phyloP scores from a whole-genome alignment of 805 yeast species.

The Kregervanrija fluxuum region DNA sequence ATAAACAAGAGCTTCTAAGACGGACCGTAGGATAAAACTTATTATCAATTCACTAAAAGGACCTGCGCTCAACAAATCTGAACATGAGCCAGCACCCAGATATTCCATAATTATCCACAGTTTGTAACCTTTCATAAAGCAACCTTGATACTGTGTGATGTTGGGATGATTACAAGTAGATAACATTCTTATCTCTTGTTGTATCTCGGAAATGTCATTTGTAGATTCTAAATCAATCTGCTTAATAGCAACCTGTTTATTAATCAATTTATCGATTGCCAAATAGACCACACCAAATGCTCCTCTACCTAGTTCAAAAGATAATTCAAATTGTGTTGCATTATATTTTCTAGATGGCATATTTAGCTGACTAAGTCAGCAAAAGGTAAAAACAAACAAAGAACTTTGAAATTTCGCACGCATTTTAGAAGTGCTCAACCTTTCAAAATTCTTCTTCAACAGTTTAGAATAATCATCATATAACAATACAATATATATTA shows the following conservation, averaged over 20 bases:
- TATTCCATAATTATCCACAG: conserved; percentile 79
- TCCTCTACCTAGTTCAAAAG: conserved; percentile 63
- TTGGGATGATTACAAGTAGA: conserved; percentile 58
- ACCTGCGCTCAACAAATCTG: conserved; percentile 54
- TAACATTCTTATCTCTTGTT: conserved; percentile 61
- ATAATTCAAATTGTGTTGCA: conserved; percentile 40
- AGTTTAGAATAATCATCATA: too few relatives aligned
- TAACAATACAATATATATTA: too few relatives aligned
- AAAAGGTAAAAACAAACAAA: background rate
- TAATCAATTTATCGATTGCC: conserved; percentile 41
- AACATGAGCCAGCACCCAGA: conserved; percentile 71
- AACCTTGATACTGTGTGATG: conserved; percentile 64
- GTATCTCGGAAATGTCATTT: conserved; percentile 68
- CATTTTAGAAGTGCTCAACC: too few relatives aligned
- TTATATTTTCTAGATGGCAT: conserved; percentile 8
- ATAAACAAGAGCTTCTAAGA: conserved; percentile 55
- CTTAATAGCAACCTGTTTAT: conserved; percentile 48
- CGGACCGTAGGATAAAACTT: conserved; percentile 45
- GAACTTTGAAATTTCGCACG: too few relatives aligned
- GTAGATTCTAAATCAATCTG: conserved; percentile 66
- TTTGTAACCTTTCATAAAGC: conserved; percentile 61
- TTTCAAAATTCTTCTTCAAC: too few relatives aligned
- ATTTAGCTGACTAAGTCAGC: background rate
- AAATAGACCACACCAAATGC: conserved; percentile 73
- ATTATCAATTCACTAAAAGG: conserved; percentile 52